These are phyloP conservation scores for Mariannaea elegans DNA, from an alignment of 2,329 filamentous ascomycete genomes.

Conservation along the genomic window DNA sequence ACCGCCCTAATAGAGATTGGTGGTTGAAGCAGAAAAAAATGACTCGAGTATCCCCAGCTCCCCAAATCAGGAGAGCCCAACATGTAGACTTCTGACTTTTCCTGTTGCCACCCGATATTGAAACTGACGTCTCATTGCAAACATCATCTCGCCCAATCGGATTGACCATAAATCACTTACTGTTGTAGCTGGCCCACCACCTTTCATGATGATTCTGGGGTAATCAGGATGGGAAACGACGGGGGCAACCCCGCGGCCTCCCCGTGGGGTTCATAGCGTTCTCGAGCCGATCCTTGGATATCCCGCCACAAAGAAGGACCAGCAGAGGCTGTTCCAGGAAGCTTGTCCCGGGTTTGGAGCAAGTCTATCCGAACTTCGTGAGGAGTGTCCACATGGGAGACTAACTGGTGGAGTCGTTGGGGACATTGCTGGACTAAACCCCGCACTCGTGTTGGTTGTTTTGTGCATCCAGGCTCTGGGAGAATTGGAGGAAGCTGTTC, in stretches of 20 bases:
- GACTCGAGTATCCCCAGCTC: slow-evolving; percentile 10
- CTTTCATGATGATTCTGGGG: slow-evolving; percentile 8
- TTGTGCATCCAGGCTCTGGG: neutral
- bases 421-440: neutral
- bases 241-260: slow-evolving; percentile 7
- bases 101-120: neutral
- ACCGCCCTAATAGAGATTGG: neutral
- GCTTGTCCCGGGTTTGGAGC: neutral
- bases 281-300: neutral
- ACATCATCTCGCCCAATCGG: neutral
- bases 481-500: slow-evolving; percentile 15
- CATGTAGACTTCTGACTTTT: neutral
- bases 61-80: slow-evolving; percentile 1
- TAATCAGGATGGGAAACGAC: slow-evolving; percentile 10
- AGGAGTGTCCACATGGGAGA: neutral
- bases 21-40: neutral
- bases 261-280: slow-evolving; percentile 1
- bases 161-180: neutral
- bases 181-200: neutral
- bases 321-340: neutral
- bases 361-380: slow-evolving; percentile 6
- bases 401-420: slow-evolving; percentile 6
- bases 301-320: neutral
- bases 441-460: slow-evolving; percentile 9
- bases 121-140: neutral